Conservation (phyloP, 441 rosid genomes). For the Erysimum cheiri region DNA sequence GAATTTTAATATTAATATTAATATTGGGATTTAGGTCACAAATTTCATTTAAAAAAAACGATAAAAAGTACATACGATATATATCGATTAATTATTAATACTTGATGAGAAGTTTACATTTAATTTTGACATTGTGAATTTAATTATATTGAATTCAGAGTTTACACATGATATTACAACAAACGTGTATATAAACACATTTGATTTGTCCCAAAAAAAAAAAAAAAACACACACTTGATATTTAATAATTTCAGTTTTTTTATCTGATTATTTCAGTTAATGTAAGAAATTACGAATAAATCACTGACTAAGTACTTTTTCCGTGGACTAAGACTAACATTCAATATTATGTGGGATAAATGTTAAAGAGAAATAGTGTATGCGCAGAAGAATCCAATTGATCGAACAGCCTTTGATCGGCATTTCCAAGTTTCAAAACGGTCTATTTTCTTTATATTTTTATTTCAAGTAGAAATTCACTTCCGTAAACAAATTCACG, state of each 20-base stretch:
- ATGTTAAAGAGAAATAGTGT: background rate
- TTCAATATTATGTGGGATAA: background rate
- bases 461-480: background rate
- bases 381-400: background rate
- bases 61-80: background rate
- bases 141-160: background rate
- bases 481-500: conserved; percentile 14
- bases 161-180: background rate
- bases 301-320: background rate
- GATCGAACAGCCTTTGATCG: background rate
- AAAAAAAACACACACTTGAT: background rate
- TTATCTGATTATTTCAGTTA: background rate
- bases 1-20: background rate
- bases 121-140: background rate
- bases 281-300: background rate
- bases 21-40: background rate
- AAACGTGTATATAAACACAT: background rate
- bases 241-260: background rate
- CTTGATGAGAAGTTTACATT: background rate
- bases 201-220: too few relatives aligned
- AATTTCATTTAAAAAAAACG: background rate
- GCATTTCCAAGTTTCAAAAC: conserved; percentile 1
- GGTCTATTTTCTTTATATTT: background rate
- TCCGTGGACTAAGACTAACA: background rate
- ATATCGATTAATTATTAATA: background rate